phyloP scores from a whole-genome alignment of 176 grass and related monocot genomes.

The Hsuehochloa calcarea region DNA sequence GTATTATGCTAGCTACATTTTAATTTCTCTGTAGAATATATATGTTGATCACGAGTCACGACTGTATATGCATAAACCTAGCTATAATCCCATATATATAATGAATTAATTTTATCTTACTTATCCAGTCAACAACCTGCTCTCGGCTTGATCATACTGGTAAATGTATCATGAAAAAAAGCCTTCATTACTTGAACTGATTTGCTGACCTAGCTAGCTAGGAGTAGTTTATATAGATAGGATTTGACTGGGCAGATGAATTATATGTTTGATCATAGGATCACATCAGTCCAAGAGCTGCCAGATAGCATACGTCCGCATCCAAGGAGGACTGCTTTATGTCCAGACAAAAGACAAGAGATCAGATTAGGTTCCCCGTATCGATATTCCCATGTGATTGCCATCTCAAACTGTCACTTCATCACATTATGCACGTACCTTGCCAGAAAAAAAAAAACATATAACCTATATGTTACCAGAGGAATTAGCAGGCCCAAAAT shows the following conservation, averaged over 20 bases:
- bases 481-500: neutral
- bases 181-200: neutral
- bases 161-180: neutral
- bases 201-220: neutral
- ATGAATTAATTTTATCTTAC: neutral
- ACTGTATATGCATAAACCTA: neutral
- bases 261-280: neutral
- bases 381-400: constrained; percentile 51
- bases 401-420: constrained; percentile 30
- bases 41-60: neutral
- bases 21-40: neutral
- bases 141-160: neutral
- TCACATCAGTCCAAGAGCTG: constrained; percentile 25
- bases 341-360: constrained; percentile 44
- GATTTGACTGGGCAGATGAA: neutral
- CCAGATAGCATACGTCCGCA: constrained; percentile 35
- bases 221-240: neutral
- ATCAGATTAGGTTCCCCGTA: constrained; percentile 41
- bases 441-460: neutral
- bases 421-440: no score
- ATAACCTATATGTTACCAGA: neutral
- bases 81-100: neutral
- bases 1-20: neutral
- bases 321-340: constrained; percentile 34
- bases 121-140: neutral